Conservation (phyloP, 2,329 filamentous ascomycete genomes). For the Colletotrichum shisoi region DNA sequence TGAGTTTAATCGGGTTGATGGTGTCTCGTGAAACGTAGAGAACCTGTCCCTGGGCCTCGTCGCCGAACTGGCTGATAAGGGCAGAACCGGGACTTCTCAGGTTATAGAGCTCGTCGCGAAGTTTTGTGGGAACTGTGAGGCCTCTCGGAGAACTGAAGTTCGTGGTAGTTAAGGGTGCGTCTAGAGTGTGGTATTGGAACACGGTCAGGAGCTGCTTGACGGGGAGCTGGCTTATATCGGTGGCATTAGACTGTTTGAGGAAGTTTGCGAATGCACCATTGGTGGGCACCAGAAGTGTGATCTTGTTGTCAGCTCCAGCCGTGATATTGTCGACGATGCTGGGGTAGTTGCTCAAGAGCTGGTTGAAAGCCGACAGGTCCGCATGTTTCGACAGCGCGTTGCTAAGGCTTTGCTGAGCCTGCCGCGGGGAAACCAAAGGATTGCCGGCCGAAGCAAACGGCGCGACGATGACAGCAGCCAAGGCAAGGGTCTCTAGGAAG, state of each 20-base stretch:
- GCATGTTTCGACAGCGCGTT: slow-evolving; percentile 15
- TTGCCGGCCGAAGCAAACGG: slow-evolving; percentile 1
- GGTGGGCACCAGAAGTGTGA: slow-evolving; percentile 37
- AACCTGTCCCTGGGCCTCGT: slow-evolving; percentile 40
- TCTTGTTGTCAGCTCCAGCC: not conserved
- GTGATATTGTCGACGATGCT: slow-evolving; percentile 16
- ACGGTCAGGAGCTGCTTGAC: slow-evolving; percentile 50
- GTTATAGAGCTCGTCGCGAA: slow-evolving; percentile 40
- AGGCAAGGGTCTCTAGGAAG: not conserved
- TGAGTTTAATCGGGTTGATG: slow-evolving; percentile 31
- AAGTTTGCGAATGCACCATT: slow-evolving; percentile 29
- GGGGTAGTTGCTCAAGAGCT: slow-evolving; percentile 22
- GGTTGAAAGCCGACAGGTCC: slow-evolving; percentile 32
- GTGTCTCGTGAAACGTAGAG: slow-evolving; percentile 35
- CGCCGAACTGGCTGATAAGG: slow-evolving; percentile 35
- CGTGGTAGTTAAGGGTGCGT: slow-evolving; percentile 32
- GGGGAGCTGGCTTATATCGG: slow-evolving; percentile 47
- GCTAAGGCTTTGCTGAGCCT: slow-evolving; percentile 23
- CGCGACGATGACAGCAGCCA: not conserved
- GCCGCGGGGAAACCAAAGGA: not conserved
- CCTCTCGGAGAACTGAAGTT: slow-evolving; percentile 39
- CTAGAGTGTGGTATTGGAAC: slow-evolving; percentile 47
- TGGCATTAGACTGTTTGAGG: slow-evolving; percentile 24
- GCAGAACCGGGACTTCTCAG: slow-evolving; percentile 38
- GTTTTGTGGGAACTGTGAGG: slow-evolving; percentile 41